Percentiles rank a stretch among this genome's conserved stretches.
Evolutionary conservation across 208 protist species (phyloP).

Genomic region (Trichomonas vaginalis): DNA sequence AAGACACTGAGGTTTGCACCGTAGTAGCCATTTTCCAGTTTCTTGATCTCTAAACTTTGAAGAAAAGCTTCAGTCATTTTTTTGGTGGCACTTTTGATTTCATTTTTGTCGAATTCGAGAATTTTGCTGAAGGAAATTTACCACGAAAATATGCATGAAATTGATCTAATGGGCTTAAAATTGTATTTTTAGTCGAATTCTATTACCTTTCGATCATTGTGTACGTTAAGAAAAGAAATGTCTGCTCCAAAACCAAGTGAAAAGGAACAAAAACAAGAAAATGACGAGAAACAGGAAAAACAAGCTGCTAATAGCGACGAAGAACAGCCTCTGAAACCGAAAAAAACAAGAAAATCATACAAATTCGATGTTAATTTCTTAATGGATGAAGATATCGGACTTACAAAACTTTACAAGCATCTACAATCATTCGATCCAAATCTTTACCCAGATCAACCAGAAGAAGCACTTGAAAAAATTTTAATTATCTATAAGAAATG

Average conservation of each 20-base stretch:
- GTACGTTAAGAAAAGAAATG: too few relatives aligned
- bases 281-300: background rate
- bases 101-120: too few relatives aligned
- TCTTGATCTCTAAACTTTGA: too few relatives aligned
- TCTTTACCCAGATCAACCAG: background rate
- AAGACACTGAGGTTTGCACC: too few relatives aligned
- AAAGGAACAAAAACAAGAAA: background rate
- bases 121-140: too few relatives aligned
- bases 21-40: too few relatives aligned
- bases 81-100: too few relatives aligned
- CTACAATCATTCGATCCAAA: background rate
- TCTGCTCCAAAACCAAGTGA: background rate
- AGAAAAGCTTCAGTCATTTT: too few relatives aligned
- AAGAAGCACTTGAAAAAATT: background rate
- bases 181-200: too few relatives aligned
- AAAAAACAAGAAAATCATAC: background rate
- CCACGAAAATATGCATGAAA: too few relatives aligned
- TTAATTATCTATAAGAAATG: background rate
- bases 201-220: too few relatives aligned
- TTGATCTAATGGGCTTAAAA: too few relatives aligned
- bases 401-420: background rate
- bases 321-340: background rate
- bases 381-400: background rate
- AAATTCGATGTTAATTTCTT: background rate
- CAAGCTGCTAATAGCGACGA: background rate